phyloP scores from a whole-genome alignment of 441 rosid species.

The Gossypium gossypioides region DNA sequence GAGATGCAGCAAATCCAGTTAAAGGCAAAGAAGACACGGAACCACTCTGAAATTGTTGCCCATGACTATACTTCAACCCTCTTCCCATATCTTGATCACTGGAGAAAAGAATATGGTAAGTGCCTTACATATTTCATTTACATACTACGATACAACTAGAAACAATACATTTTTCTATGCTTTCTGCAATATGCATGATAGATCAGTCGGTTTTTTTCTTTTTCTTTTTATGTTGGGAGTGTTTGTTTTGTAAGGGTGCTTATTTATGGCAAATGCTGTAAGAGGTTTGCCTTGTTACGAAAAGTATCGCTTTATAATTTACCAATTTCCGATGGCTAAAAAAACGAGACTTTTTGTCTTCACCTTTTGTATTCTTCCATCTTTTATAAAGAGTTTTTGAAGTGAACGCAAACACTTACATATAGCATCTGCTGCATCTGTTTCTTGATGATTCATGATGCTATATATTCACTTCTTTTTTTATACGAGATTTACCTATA shows the following conservation, averaged over 20 bases:
- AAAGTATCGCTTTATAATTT: neutral
- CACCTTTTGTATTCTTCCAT: neutral
- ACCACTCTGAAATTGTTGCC: conserved; percentile 28
- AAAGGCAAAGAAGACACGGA: conserved; percentile 15
- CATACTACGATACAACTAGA: neutral
- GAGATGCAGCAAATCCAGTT: conserved; percentile 57
- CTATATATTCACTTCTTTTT: too few species aligned
- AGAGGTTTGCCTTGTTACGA: neutral
- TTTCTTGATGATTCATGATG: too few species aligned
- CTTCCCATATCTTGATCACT: conserved; percentile 63
- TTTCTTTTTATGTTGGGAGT: neutral
- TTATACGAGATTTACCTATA: too few species aligned
- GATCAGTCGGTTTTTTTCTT: neutral
- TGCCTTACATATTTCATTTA: neutral
- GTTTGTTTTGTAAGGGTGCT: neutral
- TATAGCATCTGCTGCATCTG: too few species aligned
- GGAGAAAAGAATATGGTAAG: conserved; percentile 68
- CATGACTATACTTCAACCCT: conserved; percentile 61
- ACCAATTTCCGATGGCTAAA: neutral
- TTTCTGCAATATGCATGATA: neutral
- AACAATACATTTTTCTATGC: neutral
- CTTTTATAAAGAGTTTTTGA: neutral
- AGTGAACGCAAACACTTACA: neutral
- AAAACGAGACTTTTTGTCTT: neutral
- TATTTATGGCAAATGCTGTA: neutral